Conservation (phyloP, 768 basidiomycete species). For the Tricholoma furcatifolium region DNA sequence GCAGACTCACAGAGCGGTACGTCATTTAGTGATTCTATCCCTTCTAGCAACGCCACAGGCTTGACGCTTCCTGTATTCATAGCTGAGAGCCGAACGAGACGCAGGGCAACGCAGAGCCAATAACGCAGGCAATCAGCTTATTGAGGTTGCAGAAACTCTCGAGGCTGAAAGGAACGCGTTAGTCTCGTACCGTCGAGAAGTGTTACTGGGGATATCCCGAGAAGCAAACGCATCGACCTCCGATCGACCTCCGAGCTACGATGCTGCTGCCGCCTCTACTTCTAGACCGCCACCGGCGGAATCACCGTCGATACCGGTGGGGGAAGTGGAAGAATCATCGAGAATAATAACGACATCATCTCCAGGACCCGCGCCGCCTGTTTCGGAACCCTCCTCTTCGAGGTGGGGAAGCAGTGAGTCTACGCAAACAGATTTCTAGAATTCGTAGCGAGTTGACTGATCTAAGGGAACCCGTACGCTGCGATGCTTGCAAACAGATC, state of each 20-base stretch:
- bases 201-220: conserved; percentile 30
- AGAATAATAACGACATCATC: neutral
- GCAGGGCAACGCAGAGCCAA: conserved; percentile 29
- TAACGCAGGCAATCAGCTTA: conserved; percentile 26
- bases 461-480: conserved; percentile 19
- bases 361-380: neutral
- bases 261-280: conserved; percentile 11
- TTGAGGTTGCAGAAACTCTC: conserved; percentile 24
- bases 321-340: neutral
- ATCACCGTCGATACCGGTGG: neutral
- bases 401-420: conserved; percentile 33
- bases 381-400: neutral
- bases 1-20: conserved; percentile 32
- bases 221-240: conserved; percentile 12
- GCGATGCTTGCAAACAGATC: conserved; percentile 13
- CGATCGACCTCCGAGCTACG: conserved; percentile 29
- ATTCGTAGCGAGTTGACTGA: neutral
- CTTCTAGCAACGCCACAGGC: neutral
- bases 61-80: neutral
- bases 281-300: neutral
- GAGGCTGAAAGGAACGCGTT: conserved; percentile 27
- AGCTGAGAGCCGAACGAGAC: conserved; percentile 33
- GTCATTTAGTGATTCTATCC: conserved; percentile 1
- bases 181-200: conserved; percentile 28
- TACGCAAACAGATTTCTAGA: neutral